Evolutionary conservation across 1,284 basidiomycete species (phyloP).

Genomic region (Gomphus bonarii): DNA sequence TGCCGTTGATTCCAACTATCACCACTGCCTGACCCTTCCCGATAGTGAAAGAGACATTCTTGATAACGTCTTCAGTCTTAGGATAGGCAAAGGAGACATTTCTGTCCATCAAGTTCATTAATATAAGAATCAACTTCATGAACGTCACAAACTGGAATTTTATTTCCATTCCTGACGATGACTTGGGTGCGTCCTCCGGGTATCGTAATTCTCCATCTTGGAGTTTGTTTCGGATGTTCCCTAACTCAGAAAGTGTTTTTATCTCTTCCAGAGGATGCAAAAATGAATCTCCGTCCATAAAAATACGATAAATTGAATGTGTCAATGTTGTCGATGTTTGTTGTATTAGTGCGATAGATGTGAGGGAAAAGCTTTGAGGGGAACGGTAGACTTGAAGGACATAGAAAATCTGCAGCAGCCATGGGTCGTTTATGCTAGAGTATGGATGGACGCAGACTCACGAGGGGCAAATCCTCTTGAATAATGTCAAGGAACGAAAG

Average conservation of each 20-base stretch:
- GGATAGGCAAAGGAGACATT: slow-evolving; percentile 30
- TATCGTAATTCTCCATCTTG: slow-evolving; percentile 13
- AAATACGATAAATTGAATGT: slow-evolving; percentile 4
- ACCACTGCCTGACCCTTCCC: slow-evolving; percentile 34
- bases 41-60: slow-evolving; percentile 29
- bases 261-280: background rate
- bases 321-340: slow-evolving; percentile 10
- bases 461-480: background rate
- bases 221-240: slow-evolving; percentile 12
- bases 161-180: slow-evolving; percentile 1
- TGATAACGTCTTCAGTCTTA: slow-evolving; percentile 20
- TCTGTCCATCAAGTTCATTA: background rate
- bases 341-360: slow-evolving; percentile 13
- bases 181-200: background rate
- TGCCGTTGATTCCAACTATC: slow-evolving; percentile 34
- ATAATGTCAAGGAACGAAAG: background rate
- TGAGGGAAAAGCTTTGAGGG: slow-evolving; percentile 8
- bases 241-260: slow-evolving; percentile 10
- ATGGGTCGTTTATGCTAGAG: background rate
- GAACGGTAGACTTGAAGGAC: background rate
- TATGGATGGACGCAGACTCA: background rate
- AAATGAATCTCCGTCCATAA: slow-evolving; percentile 4
- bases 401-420: background rate
- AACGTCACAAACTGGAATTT: slow-evolving; percentile 18
- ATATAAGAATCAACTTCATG: background rate